phyloP scores from a whole-genome alignment of 306 rosid genomes.

The Canavalia ensiformis region DNA sequence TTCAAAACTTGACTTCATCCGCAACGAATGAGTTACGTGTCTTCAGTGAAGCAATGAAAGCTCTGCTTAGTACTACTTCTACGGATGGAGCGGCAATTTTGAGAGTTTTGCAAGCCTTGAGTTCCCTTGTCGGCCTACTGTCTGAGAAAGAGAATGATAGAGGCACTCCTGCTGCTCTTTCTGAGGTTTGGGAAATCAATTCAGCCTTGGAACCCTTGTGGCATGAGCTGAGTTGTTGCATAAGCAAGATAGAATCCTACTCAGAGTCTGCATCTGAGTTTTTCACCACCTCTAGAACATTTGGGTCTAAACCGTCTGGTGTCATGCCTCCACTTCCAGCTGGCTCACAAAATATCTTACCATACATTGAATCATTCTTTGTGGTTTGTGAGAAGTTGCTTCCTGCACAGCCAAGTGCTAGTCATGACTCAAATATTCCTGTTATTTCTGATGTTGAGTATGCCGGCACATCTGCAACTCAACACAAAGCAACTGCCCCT shows the following conservation, averaged over 20 bases:
- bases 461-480: constrained; percentile 68
- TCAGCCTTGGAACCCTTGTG: constrained; percentile 94
- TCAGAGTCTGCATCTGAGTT: constrained; percentile 78
- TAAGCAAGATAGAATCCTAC: constrained; percentile 91
- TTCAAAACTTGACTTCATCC: constrained; percentile 80
- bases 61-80: constrained; percentile 82
- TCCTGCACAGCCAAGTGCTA: constrained; percentile 80
- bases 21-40: constrained; percentile 84
- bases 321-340: constrained; percentile 89
- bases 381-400: constrained; percentile 98
- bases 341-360: constrained; percentile 94
- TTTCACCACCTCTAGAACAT: constrained; percentile 60
- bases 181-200: constrained; percentile 87
- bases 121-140: constrained; percentile 79
- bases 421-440: constrained; percentile 67
- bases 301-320: constrained; percentile 79
- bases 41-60: constrained; percentile 81
- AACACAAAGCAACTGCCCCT: constrained; percentile 67
- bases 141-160: constrained; percentile 67
- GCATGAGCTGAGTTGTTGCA: constrained; percentile 94
- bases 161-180: constrained; percentile 62
- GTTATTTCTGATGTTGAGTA: constrained; percentile 76
- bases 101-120: constrained; percentile 97
- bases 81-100: constrained; percentile 96
- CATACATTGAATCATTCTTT: constrained; percentile 98